phyloP scores from a whole-genome alignment of 805 yeast species.

The Saturnispora ahearnii region DNA sequence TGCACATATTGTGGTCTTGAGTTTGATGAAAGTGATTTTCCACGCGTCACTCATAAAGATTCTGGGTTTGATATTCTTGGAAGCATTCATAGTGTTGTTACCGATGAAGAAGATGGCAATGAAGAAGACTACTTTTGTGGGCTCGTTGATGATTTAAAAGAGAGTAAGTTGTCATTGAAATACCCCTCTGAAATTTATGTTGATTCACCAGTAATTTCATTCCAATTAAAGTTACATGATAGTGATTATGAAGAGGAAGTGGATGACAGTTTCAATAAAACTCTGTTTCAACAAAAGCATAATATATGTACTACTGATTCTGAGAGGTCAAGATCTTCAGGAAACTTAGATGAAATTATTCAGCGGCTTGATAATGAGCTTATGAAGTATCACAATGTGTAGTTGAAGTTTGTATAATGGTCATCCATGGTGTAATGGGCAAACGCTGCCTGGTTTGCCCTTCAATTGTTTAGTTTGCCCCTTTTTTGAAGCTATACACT shows the following conservation, averaged over 20 bases:
- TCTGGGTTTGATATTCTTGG: background rate
- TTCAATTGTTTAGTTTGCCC: no score
- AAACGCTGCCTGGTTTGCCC: no score
- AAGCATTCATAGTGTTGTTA: background rate
- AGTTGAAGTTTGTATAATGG: no score
- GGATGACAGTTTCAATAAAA: conserved; percentile 3
- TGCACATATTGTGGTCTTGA: conserved; percentile 26
- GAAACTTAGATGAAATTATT: background rate
- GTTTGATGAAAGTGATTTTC: conserved; percentile 29
- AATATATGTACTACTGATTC: background rate
- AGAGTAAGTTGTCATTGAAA: background rate
- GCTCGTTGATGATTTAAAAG: background rate
- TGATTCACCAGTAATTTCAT: conserved; percentile 2
- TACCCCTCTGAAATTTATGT: background rate
- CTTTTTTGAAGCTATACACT: no score
- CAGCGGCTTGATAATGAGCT: background rate
- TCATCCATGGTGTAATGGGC: no score
- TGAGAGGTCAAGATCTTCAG: background rate
- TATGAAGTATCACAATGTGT: background rate
- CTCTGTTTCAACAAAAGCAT: background rate
- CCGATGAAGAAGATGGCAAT: background rate
- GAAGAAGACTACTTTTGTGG: no score
- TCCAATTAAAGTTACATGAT: conserved; percentile 2
- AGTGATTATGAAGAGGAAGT: conserved; percentile 13
- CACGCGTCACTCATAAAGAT: conserved; percentile 7